Base-by-base conservation (phyloP, 2,329 filamentous ascomycete species). In the Bretziella fagacearum region DNA sequence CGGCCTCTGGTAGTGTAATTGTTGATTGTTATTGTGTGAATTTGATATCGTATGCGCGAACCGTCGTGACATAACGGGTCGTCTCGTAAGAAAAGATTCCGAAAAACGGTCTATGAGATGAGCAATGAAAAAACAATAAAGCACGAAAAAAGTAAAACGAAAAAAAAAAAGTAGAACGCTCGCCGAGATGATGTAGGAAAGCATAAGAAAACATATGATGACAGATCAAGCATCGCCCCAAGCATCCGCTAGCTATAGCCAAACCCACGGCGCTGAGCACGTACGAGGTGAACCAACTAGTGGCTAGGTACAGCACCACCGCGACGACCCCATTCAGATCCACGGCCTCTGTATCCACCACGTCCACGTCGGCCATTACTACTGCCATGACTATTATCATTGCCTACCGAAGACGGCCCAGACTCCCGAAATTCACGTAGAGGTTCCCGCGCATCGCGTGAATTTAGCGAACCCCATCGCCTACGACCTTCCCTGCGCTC, bases 281-380 rank as follows among this genome's bases (percentile, higher is more conserved):
- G n/a, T n/a, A n/a, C n/a, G n/a, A n/a, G n/a, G n/a, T n/a, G n/a
- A n/a, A n/a, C n/a, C n/a, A n/a, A 17, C 33, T 18, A 25, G 20
- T 37, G 33, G 20, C 25, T 32, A 3, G 39, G 29, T 18, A 33
- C 17, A 8, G 46, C n/a, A 20, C 43, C 42, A 10, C 43, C 48
- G 15, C 48, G 48, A 17, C 44, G 44, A n/a, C 32, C 29, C 44
- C 44, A 50, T 18, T 50, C 48, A 15, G 48, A 39, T 15, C 48
- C 44, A 37, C 44, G 32, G 4, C 30, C 40, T 39, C 44, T 43
- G 22, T 50, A 50, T 15, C 48, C 48, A 26, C 48, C 44, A 15
- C 48, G 44, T 8, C 37, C 30, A 27, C 26, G 39, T 8, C 40
- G 22, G 8, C 40, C 25, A 6, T 17, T 17, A 15, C 18, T 13